Percentiles rank a stretch among this genome's conserved stretches.
phyloP scores from a whole-genome alignment of 306 rosid genomes.

The Acacia melanoxylon region DNA sequence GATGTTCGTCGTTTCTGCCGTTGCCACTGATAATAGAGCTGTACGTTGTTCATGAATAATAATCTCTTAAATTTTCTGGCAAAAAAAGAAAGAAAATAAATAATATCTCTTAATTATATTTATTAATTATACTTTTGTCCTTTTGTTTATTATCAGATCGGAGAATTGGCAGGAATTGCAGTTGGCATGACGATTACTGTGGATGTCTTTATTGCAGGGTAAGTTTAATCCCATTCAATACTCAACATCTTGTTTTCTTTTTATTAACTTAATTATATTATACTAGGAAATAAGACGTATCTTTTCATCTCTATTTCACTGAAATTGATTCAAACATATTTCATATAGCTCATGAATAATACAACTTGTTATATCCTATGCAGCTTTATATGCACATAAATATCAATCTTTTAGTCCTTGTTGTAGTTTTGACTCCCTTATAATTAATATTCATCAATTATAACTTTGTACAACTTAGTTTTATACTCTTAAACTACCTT shows the following conservation, averaged over 20 bases:
- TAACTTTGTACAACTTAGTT: too few relatives aligned
- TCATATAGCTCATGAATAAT: neutral
- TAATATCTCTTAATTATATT: neutral
- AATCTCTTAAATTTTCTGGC: neutral
- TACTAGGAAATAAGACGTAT: neutral
- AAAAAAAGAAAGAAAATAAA: too few relatives aligned
- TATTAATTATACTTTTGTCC: neutral
- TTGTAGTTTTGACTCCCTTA: too few relatives aligned
- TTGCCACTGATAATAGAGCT: constrained; percentile 74
- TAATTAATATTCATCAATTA: too few relatives aligned
- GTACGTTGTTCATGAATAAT: constrained; percentile 31
- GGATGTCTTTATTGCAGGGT: constrained; percentile 70
- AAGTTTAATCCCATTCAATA: neutral
- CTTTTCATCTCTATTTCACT: too few relatives aligned
- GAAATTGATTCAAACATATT: neutral
- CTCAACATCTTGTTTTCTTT: neutral
- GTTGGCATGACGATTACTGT: constrained; percentile 59
- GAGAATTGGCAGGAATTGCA: constrained; percentile 72
- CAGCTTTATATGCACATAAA: too few relatives aligned
- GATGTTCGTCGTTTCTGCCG: constrained; percentile 75
- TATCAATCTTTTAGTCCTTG: too few relatives aligned
- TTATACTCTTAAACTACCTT: too few relatives aligned
- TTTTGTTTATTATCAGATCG: constrained; percentile 38
- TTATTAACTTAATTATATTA: too few relatives aligned
- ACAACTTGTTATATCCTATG: neutral